Evolutionary conservation across 2,329 filamentous ascomycete species (phyloP).

Genomic region (Fusarium foetens): DNA sequence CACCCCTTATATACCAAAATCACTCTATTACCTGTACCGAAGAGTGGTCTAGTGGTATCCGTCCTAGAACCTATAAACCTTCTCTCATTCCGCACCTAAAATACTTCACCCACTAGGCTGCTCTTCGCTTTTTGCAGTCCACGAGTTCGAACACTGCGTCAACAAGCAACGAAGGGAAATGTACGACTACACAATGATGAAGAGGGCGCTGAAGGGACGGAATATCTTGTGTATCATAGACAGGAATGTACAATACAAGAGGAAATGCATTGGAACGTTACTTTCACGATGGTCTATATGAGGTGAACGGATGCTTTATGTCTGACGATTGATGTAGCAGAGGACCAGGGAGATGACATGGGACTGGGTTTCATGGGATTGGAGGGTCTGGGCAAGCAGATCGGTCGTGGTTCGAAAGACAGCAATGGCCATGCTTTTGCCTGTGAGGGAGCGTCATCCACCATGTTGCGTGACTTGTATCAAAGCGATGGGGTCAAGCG

Average conservation of each 20-base stretch:
- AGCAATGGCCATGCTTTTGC: background rate
- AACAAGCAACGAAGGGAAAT: background rate
- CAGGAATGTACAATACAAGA: conserved; percentile 43
- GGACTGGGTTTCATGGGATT: background rate
- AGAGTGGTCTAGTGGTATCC: background rate
- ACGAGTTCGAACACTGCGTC: background rate
- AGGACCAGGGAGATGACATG: background rate
- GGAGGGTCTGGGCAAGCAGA: background rate
- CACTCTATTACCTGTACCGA: background rate
- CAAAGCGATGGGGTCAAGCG: too few species aligned
- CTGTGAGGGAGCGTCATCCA: background rate
- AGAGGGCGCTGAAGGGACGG: background rate
- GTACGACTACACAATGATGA: conserved; percentile 36
- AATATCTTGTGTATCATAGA: conserved; percentile 14
- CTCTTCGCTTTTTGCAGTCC: background rate
- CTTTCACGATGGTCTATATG: background rate
- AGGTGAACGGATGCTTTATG: background rate
- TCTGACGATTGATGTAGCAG: background rate
- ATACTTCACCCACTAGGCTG: background rate
- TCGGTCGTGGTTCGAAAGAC: background rate
- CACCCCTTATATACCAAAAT: background rate
- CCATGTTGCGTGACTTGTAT: background rate
- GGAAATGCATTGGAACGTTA: conserved; percentile 4
- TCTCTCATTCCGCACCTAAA: background rate
- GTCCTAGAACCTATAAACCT: background rate